Evolutionary conservation across 2,329 filamentous ascomycete species (phyloP), one percentile per base, ranked within the genome.

Genomic region (Arthrobotrys pseudoclavata): DNA sequence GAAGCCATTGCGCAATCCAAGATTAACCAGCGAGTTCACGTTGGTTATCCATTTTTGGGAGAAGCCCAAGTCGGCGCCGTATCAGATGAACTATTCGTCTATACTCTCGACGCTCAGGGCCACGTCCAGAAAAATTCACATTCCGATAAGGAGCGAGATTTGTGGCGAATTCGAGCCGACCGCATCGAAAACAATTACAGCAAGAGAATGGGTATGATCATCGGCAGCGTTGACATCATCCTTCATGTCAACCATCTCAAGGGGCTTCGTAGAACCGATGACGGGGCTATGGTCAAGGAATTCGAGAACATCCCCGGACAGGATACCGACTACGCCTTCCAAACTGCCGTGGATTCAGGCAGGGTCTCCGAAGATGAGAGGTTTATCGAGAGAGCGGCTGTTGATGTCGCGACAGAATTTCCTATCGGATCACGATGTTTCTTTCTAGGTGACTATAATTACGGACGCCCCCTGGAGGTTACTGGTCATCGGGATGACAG

Each of bases 201-300:
- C 85, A 97, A 96, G 85, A 90, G 94, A 53, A 88, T 99, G 62
- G 96, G 93, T 53, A 93, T 96, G 83, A 88, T 94, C 62, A 94
- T 94, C 79, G 94, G 95, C 48, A 86, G 90, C 22, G 92, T 98
- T 4, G 95, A 99, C 82, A 92, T 94, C 24, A 87, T 98, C 80
- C 89, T 97, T 31, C 92, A 97, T 79, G 94, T 99, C 42, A 92
- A 97, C 80, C 96, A 97, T 88, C 88, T 99, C 68, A 97, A 93
- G 84, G 96, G 96, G 22, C 87, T 99, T 79, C 88, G 88, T 81
- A 97, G 97, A 86, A 96, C 92, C 0, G 94, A 97, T 77, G 91
- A 95, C 40, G 96, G 96, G 52, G 92, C 95, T 10, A 91, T 94
- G 1, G 85, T 97, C 81, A 99, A 99, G 85, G 93, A 98, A 82